These are phyloP conservation scores for Cornus controversa DNA, from an alignment of 148 eudicot genomes.

Conservation along the genomic window DNA sequence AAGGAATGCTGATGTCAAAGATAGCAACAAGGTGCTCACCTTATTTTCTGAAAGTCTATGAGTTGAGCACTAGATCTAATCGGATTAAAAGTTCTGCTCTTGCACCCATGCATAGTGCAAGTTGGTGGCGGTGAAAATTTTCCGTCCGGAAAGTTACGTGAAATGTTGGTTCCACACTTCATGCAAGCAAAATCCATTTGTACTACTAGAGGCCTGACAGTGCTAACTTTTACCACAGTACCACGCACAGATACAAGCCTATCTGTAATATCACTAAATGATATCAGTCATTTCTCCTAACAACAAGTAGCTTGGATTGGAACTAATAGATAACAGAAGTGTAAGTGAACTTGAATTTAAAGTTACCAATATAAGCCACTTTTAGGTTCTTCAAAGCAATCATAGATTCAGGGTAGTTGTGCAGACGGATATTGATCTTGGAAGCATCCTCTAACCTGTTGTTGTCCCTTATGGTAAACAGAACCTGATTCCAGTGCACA, in stretches of 20 bases:
- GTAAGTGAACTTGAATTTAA: not conserved
- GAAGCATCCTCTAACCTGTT: constrained; percentile 32
- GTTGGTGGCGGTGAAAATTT: constrained; percentile 84
- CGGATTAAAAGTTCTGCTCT: constrained; percentile 75
- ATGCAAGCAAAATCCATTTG: constrained; percentile 75
- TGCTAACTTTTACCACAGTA: constrained; percentile 90
- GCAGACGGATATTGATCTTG: constrained; percentile 75
- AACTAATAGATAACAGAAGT: not conserved
- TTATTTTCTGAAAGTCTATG: constrained; percentile 93
- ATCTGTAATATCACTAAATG: constrained; percentile 49
- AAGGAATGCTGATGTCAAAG: constrained; percentile 1
- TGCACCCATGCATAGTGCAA: constrained; percentile 77
- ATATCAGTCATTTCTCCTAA: not conserved
- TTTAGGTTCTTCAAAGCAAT: constrained; percentile 91
- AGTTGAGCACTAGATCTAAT: constrained; percentile 67
- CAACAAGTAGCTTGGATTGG: not conserved
- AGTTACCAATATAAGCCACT: constrained; percentile 95
- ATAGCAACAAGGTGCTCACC: constrained; percentile 36
- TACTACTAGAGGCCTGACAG: constrained; percentile 82
- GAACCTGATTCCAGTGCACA: constrained; percentile 40
- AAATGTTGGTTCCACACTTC: constrained; percentile 73
- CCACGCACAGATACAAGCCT: constrained; percentile 91
- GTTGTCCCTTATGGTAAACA: constrained; percentile 38
- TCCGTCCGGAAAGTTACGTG: constrained; percentile 86
- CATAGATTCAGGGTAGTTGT: constrained; percentile 74